Percentiles rank a stretch among this genome's conserved stretches.
Evolutionary conservation across 495 filamentous ascomycete species (phyloP).

Genomic region (Mytilinidion resinicola): DNA sequence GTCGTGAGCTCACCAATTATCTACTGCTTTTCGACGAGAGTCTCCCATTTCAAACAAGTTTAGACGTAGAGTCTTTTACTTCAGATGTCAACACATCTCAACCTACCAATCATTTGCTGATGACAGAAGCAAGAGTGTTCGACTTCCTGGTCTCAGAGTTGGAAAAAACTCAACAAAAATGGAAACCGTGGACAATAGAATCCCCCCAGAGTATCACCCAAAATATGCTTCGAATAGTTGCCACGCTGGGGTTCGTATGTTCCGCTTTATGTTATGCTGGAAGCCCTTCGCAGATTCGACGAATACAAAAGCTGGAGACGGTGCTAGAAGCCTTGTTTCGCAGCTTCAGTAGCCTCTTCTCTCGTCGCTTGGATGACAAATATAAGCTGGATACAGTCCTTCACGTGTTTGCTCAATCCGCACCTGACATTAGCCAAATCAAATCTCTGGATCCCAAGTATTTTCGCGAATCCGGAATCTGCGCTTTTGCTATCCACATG

Average conservation of each 20-base stretch:
- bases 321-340: slow-evolving; percentile 22
- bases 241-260: slow-evolving; percentile 27
- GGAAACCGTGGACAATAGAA: slow-evolving; percentile 24
- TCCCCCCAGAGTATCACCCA: slow-evolving; percentile 28
- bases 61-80: background rate
- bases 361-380: slow-evolving; percentile 26
- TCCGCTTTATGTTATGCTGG: slow-evolving; percentile 14
- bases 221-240: slow-evolving; percentile 33
- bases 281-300: slow-evolving; percentile 19
- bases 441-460: slow-evolving; percentile 1
- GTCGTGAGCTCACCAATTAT: slow-evolving; percentile 35
- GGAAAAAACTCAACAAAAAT: slow-evolving; percentile 22
- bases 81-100: slow-evolving; percentile 4
- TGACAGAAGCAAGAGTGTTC: slow-evolving; percentile 22
- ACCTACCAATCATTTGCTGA: slow-evolving; percentile 1
- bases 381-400: slow-evolving; percentile 35
- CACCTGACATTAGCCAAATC: slow-evolving; percentile 17
- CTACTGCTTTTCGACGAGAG: slow-evolving; percentile 32
- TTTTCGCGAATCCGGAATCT: slow-evolving; percentile 14
- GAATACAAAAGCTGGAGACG: slow-evolving; percentile 17
- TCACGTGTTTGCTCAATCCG: slow-evolving; percentile 10
- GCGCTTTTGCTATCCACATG: slow-evolving; percentile 12
- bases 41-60: slow-evolving; percentile 6
- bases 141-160: slow-evolving; percentile 29
- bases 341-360: slow-evolving; percentile 25